These are phyloP conservation scores for Phaeodactylum tricornutum DNA, from an alignment of 108 stramenopile species.

Conservation along the genomic window DNA sequence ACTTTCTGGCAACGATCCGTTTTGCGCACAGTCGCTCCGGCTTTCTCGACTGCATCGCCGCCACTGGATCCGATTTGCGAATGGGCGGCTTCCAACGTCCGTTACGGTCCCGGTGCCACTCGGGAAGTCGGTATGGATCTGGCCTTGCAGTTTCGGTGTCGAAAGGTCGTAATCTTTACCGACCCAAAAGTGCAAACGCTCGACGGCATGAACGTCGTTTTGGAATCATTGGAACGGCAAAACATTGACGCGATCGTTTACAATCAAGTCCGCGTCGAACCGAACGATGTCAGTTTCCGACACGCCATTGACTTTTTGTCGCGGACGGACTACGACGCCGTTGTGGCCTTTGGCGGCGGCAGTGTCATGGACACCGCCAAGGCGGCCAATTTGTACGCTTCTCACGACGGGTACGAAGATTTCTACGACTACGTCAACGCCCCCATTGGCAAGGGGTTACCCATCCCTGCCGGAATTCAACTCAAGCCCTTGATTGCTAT, in stretches of 20 bases:
- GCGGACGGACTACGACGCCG: constrained; percentile 22
- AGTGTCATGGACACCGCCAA: constrained; percentile 59
- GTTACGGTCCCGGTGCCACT: constrained; percentile 32
- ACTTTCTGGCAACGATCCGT: too few relatives aligned
- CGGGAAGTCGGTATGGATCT: constrained; percentile 38
- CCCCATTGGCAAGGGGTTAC: constrained; percentile 33
- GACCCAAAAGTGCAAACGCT: constrained; percentile 24
- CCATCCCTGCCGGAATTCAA: constrained; percentile 12
- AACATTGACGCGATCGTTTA: constrained; percentile 18
- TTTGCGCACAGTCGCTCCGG: background rate
- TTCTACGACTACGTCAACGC: constrained; percentile 55
- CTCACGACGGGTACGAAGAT: constrained; percentile 17
- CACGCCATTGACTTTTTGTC: constrained; percentile 33
- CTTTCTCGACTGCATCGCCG: background rate
- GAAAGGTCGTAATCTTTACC: constrained; percentile 28
- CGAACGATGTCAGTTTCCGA: constrained; percentile 31
- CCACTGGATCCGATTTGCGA: constrained; percentile 42
- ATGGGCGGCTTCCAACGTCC: constrained; percentile 33
- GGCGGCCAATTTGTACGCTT: constrained; percentile 39
- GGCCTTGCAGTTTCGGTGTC: constrained; percentile 10
- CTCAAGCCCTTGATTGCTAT: constrained; percentile 44
- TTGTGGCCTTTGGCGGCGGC: constrained; percentile 59
- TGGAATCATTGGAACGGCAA: constrained; percentile 23
- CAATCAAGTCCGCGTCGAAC: constrained; percentile 34
- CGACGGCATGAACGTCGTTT: constrained; percentile 16